Conservation (phyloP, 495 filamentous ascomycete genomes). For the Haplographium delicatum region DNA sequence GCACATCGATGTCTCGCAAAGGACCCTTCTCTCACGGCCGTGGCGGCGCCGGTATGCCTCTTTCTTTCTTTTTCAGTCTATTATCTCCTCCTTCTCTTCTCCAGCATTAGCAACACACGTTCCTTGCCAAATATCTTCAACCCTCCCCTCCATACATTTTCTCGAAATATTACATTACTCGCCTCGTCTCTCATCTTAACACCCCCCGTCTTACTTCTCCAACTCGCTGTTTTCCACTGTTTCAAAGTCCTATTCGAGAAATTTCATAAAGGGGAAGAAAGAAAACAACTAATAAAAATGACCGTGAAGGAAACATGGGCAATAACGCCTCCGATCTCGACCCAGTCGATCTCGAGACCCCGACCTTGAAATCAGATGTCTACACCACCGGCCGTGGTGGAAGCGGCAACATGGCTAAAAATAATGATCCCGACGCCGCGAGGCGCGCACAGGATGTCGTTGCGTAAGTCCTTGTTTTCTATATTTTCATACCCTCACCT, state of each 20-base stretch:
- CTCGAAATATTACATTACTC: background rate
- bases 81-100: background rate
- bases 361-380: conserved; percentile 71
- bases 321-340: conserved; percentile 42
- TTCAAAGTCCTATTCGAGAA: no score
- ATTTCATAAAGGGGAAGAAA: no score
- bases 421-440: conserved; percentile 63
- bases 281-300: background rate
- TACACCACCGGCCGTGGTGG: conserved; percentile 73
- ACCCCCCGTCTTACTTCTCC: no score
- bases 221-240: no score
- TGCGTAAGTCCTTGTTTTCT: conserved; percentile 35
- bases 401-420: conserved; percentile 67
- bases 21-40: conserved; percentile 11
- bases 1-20: conserved; percentile 2
- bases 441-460: conserved; percentile 78
- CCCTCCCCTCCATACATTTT: background rate
- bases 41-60: conserved; percentile 16
- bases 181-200: no score
- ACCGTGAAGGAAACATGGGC: conserved; percentile 66
- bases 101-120: background rate
- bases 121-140: background rate
- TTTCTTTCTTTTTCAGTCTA: no score
- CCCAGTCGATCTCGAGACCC: conserved; percentile 66
- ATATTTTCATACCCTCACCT: conserved; percentile 1